Percentiles rank a stretch among this genome's conserved stretches.
Evolutionary conservation across 2,329 filamentous ascomycete species (phyloP).

Genomic region (Aspergillus fumigatiaffinis): DNA sequence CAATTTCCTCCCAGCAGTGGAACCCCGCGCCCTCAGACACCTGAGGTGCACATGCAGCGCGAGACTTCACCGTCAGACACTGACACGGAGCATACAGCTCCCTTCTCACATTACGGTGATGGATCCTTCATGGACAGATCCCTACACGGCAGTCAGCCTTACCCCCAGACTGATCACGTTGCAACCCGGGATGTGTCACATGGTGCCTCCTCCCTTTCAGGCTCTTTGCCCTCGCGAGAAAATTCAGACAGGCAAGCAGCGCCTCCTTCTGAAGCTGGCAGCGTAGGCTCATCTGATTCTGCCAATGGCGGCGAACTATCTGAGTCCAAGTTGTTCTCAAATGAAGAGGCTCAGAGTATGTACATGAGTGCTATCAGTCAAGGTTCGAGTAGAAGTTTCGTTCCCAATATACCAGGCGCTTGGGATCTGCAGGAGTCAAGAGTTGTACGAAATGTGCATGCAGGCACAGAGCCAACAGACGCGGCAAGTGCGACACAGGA

Average conservation of each 20-base stretch:
- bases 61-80: slow-evolving; percentile 1
- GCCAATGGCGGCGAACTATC: slow-evolving; percentile 36
- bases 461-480: slow-evolving; percentile 2
- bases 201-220: background rate
- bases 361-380: slow-evolving; percentile 56
- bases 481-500: background rate
- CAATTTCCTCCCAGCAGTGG: slow-evolving; percentile 6
- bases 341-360: slow-evolving; percentile 49
- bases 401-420: slow-evolving; percentile 39
- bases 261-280: slow-evolving; percentile 22
- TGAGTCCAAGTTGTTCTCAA: slow-evolving; percentile 45
- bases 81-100: slow-evolving; percentile 5
- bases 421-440: slow-evolving; percentile 34
- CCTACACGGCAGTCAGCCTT: slow-evolving; percentile 2
- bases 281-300: slow-evolving; percentile 18
- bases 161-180: background rate
- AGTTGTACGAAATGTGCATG: slow-evolving; percentile 3
- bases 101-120: background rate
- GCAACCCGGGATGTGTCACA: slow-evolving; percentile 1
- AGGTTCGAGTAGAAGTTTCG: slow-evolving; percentile 26
- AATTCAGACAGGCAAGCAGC: slow-evolving; percentile 3
- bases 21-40: slow-evolving; percentile 16
- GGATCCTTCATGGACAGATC: background rate
- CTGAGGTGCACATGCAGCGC: slow-evolving; percentile 8
- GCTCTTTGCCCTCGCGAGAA: background rate